Evolutionary conservation across 2,329 filamentous ascomycete species (phyloP).

Genomic region (Stachybotrys echinatus): DNA sequence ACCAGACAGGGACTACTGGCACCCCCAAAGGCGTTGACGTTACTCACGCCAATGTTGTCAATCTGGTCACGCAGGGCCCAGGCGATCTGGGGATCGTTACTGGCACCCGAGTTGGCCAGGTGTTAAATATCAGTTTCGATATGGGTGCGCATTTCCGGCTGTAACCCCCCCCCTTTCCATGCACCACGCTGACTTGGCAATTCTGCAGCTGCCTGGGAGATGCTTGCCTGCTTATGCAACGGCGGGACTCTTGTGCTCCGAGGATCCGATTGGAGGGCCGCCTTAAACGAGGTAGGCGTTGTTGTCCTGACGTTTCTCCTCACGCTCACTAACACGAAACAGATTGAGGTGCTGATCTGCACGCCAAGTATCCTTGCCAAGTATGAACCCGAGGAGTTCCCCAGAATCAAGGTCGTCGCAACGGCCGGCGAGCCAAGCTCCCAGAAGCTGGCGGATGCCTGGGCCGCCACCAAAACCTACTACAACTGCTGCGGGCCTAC

Average conservation of each 20-base stretch:
- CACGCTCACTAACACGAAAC: not conserved
- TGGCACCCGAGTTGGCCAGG: conserved; percentile 47
- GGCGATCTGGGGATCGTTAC: conserved; percentile 42
- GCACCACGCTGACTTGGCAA: not conserved
- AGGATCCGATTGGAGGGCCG: conserved; percentile 42
- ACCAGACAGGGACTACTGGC: conserved; percentile 42
- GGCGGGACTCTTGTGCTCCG: conserved; percentile 50
- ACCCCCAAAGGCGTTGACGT: conserved; percentile 55
- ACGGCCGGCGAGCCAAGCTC: conserved; percentile 49
- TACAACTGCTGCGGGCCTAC: conserved; percentile 57
- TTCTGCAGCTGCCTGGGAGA: conserved; percentile 50
- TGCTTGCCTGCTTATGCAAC: conserved; percentile 48
- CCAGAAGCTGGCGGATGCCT: conserved; percentile 45
- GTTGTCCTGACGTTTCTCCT: not conserved
- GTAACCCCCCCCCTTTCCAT: not conserved
- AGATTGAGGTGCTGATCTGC: conserved; percentile 49
- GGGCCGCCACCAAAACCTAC: conserved; percentile 41
- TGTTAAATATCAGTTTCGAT: conserved; percentile 54
- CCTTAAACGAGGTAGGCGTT: conserved; percentile 34
- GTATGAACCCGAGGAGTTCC: conserved; percentile 37
- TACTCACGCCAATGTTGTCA: conserved; percentile 49
- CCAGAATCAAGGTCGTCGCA: conserved; percentile 45
- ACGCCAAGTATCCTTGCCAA: conserved; percentile 51
- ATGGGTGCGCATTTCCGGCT: conserved; percentile 43
- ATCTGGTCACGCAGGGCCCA: conserved; percentile 44